Evolutionary conservation across 805 yeast genomes (phyloP), one percentile per base, ranked within the genome.

Genomic region (Saccharomycopsis amapae): DNA sequence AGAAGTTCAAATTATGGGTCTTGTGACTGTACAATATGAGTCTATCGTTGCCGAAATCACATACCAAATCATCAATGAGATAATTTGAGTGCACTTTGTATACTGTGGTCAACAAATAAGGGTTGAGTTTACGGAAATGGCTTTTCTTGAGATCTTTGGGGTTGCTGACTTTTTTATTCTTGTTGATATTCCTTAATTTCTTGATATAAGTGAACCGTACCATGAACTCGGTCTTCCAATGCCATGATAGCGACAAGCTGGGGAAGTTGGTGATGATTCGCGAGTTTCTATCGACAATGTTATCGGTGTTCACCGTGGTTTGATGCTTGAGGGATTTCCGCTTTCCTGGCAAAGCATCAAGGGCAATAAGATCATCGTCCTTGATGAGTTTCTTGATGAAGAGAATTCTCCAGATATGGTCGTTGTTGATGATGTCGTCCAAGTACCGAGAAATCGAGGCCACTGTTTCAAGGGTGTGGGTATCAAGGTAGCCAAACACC

Each of bases 401-500:
- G 15, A 48, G n/a, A 5, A 38, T 24, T 22, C 25, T 39, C 54
- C 54, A 51, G 13, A 42, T 37, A n/a, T 38, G 18, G 37, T 48
- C 48, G 20, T 36, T 38, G 18, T 45, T 42, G 19, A 51, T 45
- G 12, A 51, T 20, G 12, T 48, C 45, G 24, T 45, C 37, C 31
- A 51, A 42, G 30, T 37, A 48, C 5, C 30, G 33, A 28, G 37
- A 39, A 20, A 46, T 4, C 18, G 31, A 24, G 9, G 49, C 40
- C 5, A 51, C 42, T 15, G 45, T 32, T 18, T 41, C 23, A 2
- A 51, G 38, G 5, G 50, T 42, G 13, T 23, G 15, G 13, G 46
- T 17, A 24, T 48, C 54, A 20, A 51, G 25, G 31, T 35, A 26
- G 4, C 52, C 52, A 39, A 51, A 49, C 17, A 48, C 42, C 19